Conservation (phyloP, 2,329 filamentous ascomycete species). For the Diplodia intermedia region DNA sequence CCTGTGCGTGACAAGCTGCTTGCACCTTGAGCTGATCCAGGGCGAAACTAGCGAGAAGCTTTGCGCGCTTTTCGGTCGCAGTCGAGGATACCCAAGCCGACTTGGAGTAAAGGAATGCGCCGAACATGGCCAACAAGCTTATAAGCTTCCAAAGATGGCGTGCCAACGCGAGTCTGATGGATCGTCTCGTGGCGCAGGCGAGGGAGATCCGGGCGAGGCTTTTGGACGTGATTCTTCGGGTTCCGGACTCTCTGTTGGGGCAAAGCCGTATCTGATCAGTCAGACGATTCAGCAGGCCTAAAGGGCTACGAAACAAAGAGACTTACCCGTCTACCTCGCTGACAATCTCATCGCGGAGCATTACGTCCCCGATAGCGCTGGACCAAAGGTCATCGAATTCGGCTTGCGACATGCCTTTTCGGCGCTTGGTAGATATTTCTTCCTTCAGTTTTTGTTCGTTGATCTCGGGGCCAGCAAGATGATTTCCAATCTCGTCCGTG, state of each 20-base stretch:
- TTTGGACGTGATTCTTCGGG: conserved; percentile 75
- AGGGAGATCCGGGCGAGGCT: conserved; percentile 92
- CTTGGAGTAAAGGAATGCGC: conserved; percentile 64
- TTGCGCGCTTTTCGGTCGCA: conserved; percentile 74
- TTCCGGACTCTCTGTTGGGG: conserved; percentile 74
- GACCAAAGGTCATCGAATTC: conserved; percentile 88
- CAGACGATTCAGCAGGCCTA: conserved; percentile 29
- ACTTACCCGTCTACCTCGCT: conserved; percentile 66
- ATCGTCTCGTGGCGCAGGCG: conserved; percentile 79
- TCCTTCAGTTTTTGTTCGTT: conserved; percentile 75
- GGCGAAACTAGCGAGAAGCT: conserved; percentile 81
- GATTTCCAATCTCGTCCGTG: conserved; percentile 65
- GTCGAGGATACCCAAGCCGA: conserved; percentile 67
- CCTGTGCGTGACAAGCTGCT: conserved; percentile 76
- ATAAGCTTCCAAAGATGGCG: conserved; percentile 86
- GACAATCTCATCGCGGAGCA: conserved; percentile 66
- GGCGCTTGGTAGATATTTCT: conserved; percentile 74
- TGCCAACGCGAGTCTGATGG: conserved; percentile 79
- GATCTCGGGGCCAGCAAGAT: conserved; percentile 69
- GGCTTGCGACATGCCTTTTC: conserved; percentile 71
- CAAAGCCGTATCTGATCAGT: conserved; percentile 87
- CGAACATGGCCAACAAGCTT: conserved; percentile 59
- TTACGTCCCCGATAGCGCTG: conserved; percentile 75
- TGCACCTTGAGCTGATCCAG: conserved; percentile 83
- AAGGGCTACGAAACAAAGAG: conserved; percentile 34